Percentiles rank a stretch among this genome's conserved stretches.
These are phyloP conservation scores for Fomes fomentarius DNA, from an alignment of 1,284 basidiomycete genomes.

Conservation along the genomic window DNA sequence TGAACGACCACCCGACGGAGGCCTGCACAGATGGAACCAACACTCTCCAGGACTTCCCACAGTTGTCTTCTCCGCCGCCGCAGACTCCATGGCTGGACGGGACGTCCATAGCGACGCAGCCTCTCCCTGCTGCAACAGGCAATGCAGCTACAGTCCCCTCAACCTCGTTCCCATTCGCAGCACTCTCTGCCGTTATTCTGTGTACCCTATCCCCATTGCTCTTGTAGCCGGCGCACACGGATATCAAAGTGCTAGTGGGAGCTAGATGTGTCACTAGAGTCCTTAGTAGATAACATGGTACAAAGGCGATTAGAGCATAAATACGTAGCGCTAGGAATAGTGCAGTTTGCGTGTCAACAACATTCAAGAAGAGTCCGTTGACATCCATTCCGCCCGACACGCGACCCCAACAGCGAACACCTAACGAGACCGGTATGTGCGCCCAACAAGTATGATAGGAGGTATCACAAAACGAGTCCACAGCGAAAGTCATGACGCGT, in stretches of 20 bases:
- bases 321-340: constrained; percentile 17
- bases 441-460: neutral
- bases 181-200: neutral
- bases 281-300: constrained; percentile 12
- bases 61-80: constrained; percentile 30
- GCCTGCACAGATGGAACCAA: constrained; percentile 41
- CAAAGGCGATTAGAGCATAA: constrained; percentile 24
- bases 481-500: neutral
- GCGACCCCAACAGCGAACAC: constrained; percentile 10
- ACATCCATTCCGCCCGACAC: constrained; percentile 5
- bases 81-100: constrained; percentile 32
- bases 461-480: constrained; percentile 1
- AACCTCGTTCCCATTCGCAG: neutral
- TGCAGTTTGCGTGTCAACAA: neutral
- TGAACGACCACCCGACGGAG: constrained; percentile 37
- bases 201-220: neutral
- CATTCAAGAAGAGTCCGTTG: neutral
- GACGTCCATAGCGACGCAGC: constrained; percentile 24
- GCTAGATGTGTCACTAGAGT: constrained; percentile 7
- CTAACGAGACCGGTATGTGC: neutral
- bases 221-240: neutral
- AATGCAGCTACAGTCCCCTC: constrained; percentile 1
- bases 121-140: constrained; percentile 25
- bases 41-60: constrained; percentile 41
- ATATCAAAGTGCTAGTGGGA: neutral